A percentile compares a stretch with the other conserved stretches of the same genome.
Conservation (phyloP, 305 asterid genomes). For the Fraxinus nigra region DNA sequence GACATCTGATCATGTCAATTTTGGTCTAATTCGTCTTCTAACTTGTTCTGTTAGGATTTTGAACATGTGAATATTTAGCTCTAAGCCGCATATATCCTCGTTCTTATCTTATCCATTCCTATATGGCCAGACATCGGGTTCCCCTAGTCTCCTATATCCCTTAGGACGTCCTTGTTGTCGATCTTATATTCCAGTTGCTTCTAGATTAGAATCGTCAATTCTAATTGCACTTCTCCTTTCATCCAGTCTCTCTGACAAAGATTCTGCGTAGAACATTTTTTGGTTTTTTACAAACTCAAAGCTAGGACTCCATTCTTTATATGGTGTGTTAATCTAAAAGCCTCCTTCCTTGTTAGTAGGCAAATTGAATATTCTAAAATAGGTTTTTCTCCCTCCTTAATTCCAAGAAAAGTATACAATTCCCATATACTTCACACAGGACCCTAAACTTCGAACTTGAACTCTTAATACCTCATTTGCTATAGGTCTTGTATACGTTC, state of each 20-base stretch:
- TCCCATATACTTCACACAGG: background rate
- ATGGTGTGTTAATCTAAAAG: background rate
- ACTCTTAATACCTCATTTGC: background rate
- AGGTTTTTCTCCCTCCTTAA: background rate
- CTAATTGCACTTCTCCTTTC: background rate
- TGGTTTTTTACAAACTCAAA: background rate
- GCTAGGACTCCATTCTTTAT: background rate
- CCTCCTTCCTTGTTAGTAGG: background rate
- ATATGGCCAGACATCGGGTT: background rate
- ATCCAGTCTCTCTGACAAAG: background rate
- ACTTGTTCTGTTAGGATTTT: background rate
- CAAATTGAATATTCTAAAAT: background rate
- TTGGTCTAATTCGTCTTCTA: background rate
- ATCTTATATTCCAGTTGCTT: background rate
- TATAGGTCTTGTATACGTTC: background rate
- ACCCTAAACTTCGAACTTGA: background rate
- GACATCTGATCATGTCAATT: background rate
- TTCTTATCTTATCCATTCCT: background rate
- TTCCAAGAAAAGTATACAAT: background rate
- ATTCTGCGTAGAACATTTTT: background rate
- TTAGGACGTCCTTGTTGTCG: background rate
- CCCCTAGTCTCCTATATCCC: background rate
- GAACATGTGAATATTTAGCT: background rate
- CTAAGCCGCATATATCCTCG: background rate
- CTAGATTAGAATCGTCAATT: background rate